phyloP scores from a whole-genome alignment of 176 grass and related monocot genomes.

The Bromus sterilis region DNA sequence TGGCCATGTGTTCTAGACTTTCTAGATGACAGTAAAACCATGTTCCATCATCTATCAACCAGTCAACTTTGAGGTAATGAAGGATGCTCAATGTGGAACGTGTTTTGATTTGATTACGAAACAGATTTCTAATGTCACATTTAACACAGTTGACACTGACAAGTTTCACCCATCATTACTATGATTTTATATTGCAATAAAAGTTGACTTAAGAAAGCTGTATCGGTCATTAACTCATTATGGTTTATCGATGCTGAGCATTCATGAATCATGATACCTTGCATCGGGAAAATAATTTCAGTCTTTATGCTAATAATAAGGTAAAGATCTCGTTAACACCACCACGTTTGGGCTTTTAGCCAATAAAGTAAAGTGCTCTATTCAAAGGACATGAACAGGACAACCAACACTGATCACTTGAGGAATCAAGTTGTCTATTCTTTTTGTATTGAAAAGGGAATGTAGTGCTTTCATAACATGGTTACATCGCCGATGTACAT shows the following conservation, averaged over 20 bases:
- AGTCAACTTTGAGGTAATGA: neutral
- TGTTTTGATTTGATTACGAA: neutral
- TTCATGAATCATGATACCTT: conserved; percentile 13
- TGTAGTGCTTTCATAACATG: conserved; percentile 7
- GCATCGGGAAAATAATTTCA: neutral
- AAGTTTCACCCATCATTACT: neutral
- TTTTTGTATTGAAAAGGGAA: neutral
- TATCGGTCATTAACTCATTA: neutral
- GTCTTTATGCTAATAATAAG: neutral
- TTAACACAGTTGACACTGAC: neutral
- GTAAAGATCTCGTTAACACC: neutral
- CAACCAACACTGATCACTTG: neutral
- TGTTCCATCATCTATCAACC: neutral
- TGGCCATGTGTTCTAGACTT: neutral
- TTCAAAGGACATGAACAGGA: conserved; percentile 5
- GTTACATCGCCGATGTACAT: neutral
- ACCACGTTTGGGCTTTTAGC: neutral
- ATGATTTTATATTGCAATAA: neutral
- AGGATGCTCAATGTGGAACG: neutral
- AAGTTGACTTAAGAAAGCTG: neutral
- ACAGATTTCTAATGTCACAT: neutral
- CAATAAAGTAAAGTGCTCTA: neutral
- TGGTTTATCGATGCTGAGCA: neutral
- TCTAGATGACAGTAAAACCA: neutral
- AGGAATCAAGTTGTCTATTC: neutral